These are phyloP conservation scores for Colletotrichum noveboracense DNA, from an alignment of 2,329 filamentous ascomycete species.

Conservation along the genomic window DNA sequence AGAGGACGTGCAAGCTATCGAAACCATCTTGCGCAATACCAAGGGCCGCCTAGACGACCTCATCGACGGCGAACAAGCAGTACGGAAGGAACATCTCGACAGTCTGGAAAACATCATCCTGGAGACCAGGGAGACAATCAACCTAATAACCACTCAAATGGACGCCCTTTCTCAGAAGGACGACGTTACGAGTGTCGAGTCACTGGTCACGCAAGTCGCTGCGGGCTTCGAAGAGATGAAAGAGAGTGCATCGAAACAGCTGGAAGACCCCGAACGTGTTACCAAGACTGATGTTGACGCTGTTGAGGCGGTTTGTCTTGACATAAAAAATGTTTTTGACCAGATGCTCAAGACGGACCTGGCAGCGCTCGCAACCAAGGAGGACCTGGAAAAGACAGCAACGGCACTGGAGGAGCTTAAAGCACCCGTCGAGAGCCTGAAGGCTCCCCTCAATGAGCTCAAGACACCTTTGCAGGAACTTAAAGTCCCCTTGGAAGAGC, in stretches of 20 bases:
- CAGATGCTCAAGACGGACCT: constrained; percentile 75
- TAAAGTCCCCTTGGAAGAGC: constrained; percentile 63
- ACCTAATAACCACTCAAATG: constrained; percentile 68
- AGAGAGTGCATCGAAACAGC: constrained; percentile 56
- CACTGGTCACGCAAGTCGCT: constrained; percentile 80
- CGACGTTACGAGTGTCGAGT: constrained; percentile 78
- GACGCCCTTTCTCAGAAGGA: constrained; percentile 77
- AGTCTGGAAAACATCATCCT: constrained; percentile 69
- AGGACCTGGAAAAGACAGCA: constrained; percentile 75
- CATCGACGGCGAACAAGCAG: constrained; percentile 73
- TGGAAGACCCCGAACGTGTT: constrained; percentile 67
- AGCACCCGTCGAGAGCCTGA: neutral
- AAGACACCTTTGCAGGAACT: constrained; percentile 60
- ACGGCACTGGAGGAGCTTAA: constrained; percentile 57
- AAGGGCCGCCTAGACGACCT: constrained; percentile 86
- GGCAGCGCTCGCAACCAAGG: constrained; percentile 74
- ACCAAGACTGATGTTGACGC: constrained; percentile 84
- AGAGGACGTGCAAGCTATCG: constrained; percentile 89
- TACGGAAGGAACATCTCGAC: constrained; percentile 70
- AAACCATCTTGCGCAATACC: constrained; percentile 87
- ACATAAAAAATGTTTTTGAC: constrained; percentile 81
- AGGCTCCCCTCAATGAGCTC: neutral
- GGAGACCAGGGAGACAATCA: constrained; percentile 77
- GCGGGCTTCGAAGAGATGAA: constrained; percentile 77
- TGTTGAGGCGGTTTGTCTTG: constrained; percentile 81